Percentiles rank a stretch among this genome's conserved stretches.
Conservation (phyloP, 768 basidiomycete genomes). For the Tulasnella sp. region DNA sequence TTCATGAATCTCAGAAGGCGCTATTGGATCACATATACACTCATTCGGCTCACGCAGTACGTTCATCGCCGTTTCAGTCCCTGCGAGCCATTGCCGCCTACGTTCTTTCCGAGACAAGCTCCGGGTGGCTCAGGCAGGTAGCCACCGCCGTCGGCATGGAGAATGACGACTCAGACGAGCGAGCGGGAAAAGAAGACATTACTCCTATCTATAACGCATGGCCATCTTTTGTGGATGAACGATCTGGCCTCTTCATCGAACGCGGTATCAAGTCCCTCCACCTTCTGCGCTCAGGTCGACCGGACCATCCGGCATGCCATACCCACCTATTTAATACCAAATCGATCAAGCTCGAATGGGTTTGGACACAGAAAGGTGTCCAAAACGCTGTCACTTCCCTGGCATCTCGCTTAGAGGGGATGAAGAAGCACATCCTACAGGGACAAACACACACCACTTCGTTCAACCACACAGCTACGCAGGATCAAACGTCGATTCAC, state of each 20-base stretch:
- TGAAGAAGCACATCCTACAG: neutral
- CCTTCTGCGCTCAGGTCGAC: constrained; percentile 54
- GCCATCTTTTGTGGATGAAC: constrained; percentile 55
- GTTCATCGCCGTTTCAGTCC: constrained; percentile 42
- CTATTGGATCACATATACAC: constrained; percentile 58
- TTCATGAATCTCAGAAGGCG: constrained; percentile 41
- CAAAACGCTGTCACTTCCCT: constrained; percentile 38
- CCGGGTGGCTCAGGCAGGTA: constrained; percentile 29
- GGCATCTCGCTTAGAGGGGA: neutral
- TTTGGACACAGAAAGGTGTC: constrained; percentile 55
- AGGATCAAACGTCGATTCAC: neutral
- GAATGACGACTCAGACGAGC: constrained; percentile 24
- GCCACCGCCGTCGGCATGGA: constrained; percentile 25
- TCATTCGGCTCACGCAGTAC: constrained; percentile 47
- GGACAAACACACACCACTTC: neutral
- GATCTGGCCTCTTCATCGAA: constrained; percentile 46
- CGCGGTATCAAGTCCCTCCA: constrained; percentile 62
- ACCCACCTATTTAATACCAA: constrained; percentile 29
- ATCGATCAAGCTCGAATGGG: constrained; percentile 37
- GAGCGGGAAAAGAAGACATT: constrained; percentile 32
- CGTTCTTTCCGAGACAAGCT: constrained; percentile 20
- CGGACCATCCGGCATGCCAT: constrained; percentile 47
- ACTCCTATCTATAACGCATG: constrained; percentile 33
- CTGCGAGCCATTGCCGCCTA: constrained; percentile 52
- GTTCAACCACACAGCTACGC: neutral